phyloP scores from a whole-genome alignment of 208 protist species.

The Leishmania aethiopica region DNA sequence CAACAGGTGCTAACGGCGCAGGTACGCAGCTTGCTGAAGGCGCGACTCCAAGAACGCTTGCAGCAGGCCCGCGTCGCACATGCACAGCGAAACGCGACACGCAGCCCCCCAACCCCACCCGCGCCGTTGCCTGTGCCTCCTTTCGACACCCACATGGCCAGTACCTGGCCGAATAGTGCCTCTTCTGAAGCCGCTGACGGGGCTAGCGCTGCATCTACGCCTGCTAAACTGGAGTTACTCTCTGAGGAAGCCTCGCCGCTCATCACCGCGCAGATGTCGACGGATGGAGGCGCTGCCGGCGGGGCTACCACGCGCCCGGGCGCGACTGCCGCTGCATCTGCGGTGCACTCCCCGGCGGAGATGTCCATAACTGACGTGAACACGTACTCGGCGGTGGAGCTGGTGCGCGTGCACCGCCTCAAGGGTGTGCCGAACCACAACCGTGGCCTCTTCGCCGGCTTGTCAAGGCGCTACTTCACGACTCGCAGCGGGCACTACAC shows the following conservation, averaged over 20 bases:
- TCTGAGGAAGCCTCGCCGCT: conserved; percentile 2
- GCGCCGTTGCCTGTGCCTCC: neutral
- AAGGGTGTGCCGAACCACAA: conserved; percentile 61
- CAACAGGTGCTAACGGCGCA: conserved; percentile 25
- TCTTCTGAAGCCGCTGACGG: neutral
- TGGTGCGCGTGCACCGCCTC: conserved; percentile 56
- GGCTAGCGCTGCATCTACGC: too few species aligned
- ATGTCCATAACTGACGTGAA: conserved; percentile 4
- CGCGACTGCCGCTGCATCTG: neutral
- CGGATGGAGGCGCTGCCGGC: neutral
- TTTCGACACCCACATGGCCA: neutral
- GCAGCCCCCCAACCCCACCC: neutral
- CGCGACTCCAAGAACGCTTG: conserved; percentile 23
- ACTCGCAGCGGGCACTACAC: conserved; percentile 56
- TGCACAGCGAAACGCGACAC: conserved; percentile 1
- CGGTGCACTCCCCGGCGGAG: neutral
- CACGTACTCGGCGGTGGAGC: conserved; percentile 31
- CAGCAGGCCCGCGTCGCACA: conserved; percentile 13
- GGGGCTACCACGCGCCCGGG: neutral
- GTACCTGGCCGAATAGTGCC: neutral
- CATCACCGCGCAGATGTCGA: neutral
- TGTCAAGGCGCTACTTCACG: conserved; percentile 23
- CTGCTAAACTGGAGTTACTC: neutral
- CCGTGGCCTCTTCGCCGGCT: conserved; percentile 57
- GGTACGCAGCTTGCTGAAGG: conserved; percentile 23